A percentile compares a stretch with the other conserved stretches of the same genome.
Evolutionary conservation across 257 asterid species (phyloP).

Genomic region (Primulina tabacum): DNA sequence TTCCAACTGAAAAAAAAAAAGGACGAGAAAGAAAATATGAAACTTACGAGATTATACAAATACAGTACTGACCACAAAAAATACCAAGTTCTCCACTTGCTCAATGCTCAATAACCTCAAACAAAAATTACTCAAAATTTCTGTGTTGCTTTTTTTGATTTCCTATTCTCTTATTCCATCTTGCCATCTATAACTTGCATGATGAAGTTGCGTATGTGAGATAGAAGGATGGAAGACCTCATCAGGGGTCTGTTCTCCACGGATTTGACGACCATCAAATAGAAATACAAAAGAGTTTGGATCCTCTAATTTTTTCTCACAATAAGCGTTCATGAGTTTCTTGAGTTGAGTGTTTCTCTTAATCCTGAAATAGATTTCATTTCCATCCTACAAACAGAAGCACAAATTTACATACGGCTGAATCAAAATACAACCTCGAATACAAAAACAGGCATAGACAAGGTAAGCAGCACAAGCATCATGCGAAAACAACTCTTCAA

Average conservation of each 20-base stretch:
- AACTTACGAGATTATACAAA: background rate
- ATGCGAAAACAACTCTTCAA: no score
- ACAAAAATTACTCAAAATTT: no score
- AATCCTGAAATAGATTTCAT: constrained; percentile 36
- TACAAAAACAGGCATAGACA: no score
- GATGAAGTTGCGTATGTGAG: no score
- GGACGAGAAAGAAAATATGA: background rate
- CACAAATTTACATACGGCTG: no score
- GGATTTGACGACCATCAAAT: constrained; percentile 40
- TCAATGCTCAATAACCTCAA: no score
- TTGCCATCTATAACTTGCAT: no score
- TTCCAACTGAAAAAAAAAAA: constrained; percentile 31
- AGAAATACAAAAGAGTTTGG: constrained; percentile 32
- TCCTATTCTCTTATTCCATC: no score
- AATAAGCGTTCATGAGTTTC: constrained; percentile 45
- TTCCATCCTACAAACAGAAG: constrained; percentile 36
- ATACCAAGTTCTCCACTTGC: no score
- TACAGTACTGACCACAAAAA: background rate
- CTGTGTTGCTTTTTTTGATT: no score
- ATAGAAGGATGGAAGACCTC: constrained; percentile 24
- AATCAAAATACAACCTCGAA: no score
- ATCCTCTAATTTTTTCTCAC: constrained; percentile 37
- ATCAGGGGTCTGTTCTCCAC: constrained; percentile 39
- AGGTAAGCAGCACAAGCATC: no score
- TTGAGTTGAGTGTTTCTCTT: constrained; percentile 15